A percentile compares a stretch with the other conserved stretches of the same genome.
Evolutionary conservation across 106 monocot species (phyloP).

Genomic region (Posidonia australis): DNA sequence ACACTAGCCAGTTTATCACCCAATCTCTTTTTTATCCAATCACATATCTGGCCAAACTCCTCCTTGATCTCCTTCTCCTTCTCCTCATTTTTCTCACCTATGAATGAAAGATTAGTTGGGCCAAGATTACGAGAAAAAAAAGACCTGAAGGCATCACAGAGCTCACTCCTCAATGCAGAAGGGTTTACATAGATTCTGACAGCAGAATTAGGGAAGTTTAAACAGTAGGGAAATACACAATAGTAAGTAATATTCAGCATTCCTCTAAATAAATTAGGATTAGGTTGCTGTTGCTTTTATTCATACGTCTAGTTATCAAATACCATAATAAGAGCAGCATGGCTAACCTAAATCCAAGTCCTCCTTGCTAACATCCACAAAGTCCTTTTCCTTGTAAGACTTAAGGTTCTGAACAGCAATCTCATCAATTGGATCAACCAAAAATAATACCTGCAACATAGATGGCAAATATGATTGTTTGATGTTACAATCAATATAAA

Average conservation of each 20-base stretch:
- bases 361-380: slow-evolving; percentile 99
- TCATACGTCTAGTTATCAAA: too few species aligned
- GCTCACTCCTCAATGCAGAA: too few species aligned
- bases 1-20: slow-evolving; percentile 88
- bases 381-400: slow-evolving; percentile 92
- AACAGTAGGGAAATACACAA: too few species aligned
- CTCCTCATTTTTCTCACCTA: slow-evolving; percentile 91
- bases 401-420: slow-evolving; percentile 80
- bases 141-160: too few species aligned
- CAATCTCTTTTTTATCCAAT: slow-evolving; percentile 88
- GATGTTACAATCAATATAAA: neutral
- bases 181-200: too few species aligned
- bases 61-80: slow-evolving; percentile 86
- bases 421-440: slow-evolving; percentile 97
- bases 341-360: slow-evolving; percentile 80
- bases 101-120: neutral
- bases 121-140: too few species aligned
- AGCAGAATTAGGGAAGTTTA: too few species aligned
- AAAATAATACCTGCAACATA: slow-evolving; percentile 57
- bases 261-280: too few species aligned
- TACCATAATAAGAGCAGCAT: neutral
- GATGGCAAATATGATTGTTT: neutral
- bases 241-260: too few species aligned
- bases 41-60: slow-evolving; percentile 69
- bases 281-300: too few species aligned